These are phyloP conservation scores for Tolypocladium ophioglossoides DNA, from an alignment of 2,329 filamentous ascomycete species.

Conservation along the genomic window DNA sequence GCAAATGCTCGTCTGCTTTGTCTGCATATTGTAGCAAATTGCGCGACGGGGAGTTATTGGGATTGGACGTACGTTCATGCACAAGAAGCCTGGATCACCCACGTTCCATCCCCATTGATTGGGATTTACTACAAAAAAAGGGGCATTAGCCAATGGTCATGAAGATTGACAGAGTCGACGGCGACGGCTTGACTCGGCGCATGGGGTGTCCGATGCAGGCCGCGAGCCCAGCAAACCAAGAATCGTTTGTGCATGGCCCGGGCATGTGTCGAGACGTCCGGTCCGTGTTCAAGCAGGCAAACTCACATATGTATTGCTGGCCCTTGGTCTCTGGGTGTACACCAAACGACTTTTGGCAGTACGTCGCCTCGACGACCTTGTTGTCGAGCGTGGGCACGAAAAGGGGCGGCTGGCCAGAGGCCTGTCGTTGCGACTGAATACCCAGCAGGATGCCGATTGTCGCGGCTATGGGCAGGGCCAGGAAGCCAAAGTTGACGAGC, in stretches of 20 bases:
- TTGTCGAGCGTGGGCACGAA: constrained; percentile 21
- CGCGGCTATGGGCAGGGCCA: constrained; percentile 37
- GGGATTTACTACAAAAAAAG: constrained; percentile 34
- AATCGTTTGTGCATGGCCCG: neutral
- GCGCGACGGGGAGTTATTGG: neutral
- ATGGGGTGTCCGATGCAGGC: too few species aligned
- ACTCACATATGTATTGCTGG: constrained; percentile 37
- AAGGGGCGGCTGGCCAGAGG: constrained; percentile 31
- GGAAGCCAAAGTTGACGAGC: constrained; percentile 37
- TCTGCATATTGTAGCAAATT: neutral
- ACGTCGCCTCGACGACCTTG: constrained; percentile 23
- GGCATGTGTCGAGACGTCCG: neutral
- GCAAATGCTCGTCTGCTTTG: neutral
- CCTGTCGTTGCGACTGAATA: constrained; percentile 31
- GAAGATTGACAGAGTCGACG: neutral
- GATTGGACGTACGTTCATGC: constrained; percentile 38
- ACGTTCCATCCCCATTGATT: constrained; percentile 41
- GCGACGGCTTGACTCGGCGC: neutral
- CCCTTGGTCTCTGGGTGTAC: constrained; percentile 32
- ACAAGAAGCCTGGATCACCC: constrained; percentile 28
- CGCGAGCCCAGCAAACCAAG: too few species aligned
- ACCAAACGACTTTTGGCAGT: constrained; percentile 34
- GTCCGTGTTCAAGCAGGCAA: neutral
- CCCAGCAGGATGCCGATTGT: constrained; percentile 39
- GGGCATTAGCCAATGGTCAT: constrained; percentile 2